Evolutionary conservation across 352 stramenopile genomes (phyloP), one percentile per base, ranked within the genome.

Genomic region (Pythium chondricola): DNA sequence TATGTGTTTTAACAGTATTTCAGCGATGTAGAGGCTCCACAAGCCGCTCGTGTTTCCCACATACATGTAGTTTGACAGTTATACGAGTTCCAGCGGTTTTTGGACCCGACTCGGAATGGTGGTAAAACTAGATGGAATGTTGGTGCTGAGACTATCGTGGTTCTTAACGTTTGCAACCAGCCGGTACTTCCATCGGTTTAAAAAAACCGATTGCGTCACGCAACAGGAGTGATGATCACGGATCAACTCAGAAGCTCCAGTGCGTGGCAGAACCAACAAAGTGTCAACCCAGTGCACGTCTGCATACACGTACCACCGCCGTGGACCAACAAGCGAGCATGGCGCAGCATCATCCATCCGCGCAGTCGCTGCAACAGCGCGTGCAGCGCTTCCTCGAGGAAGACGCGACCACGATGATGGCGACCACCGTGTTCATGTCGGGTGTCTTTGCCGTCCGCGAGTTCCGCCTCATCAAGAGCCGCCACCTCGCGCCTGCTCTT

Each of bases 381-480:
- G 62, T 59, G 63, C 26, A 33, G 21, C 69, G 72, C 27, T 82
- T 84, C 46, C 57, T 72, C 2, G 56, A 77, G 27, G 72, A 82
- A 27, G 72, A 84, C 38, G 40, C 67, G 33, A 21, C 16, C 33
- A 70, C 58, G 3, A 66, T 80, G 37, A 56, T 53, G 10, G 43
- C 59, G 20, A 63, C 51, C 25, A 67, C 67, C 35, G 30, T 36
- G 25, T 45, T 76, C 2, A 66, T 73, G 44, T 49, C 61, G 5
- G 41, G 26, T 13, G 50, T 67, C 31, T 53, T 68, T 40, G 7
- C 56, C 25, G 57, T 54, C 24, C 62, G 65, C 25, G 67, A 81
- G 61, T 68, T 64, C 53, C n/a, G n/a, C n/a, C n/a, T n/a, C n/a
- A n/a, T n/a, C n/a, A n/a, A n/a, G n/a, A n/a, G n/a, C n/a, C n/a